These are phyloP conservation scores for Cytospora piceicola DNA, from an alignment of 2,329 filamentous ascomycete species.

Conservation along the genomic window DNA sequence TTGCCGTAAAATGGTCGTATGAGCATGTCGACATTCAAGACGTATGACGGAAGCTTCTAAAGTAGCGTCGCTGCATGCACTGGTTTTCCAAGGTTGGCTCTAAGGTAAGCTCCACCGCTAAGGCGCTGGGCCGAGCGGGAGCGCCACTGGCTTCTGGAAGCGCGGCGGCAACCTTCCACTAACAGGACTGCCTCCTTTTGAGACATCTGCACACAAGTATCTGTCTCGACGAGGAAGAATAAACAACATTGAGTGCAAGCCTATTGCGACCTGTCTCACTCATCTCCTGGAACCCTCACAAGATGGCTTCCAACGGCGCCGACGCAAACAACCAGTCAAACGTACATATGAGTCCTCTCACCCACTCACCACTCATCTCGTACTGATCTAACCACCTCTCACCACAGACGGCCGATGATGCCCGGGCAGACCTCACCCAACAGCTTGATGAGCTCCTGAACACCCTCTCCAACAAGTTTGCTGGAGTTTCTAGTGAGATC, in stretches of 20 bases:
- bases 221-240: background rate
- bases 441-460: slow-evolving; percentile 88
- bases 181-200: background rate
- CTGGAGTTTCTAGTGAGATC: slow-evolving; percentile 81
- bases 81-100: background rate
- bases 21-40: background rate
- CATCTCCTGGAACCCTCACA: background rate
- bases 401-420: slow-evolving; percentile 49
- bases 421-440: slow-evolving; percentile 68
- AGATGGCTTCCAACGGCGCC: slow-evolving; percentile 29
- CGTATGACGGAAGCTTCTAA: background rate
- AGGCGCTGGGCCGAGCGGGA: background rate
- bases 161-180: background rate
- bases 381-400: slow-evolving; percentile 1
- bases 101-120: background rate
- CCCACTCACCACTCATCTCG: background rate
- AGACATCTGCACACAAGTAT: background rate
- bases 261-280: background rate
- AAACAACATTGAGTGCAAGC: background rate
- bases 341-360: slow-evolving; percentile 17
- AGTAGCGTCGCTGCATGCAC: background rate
- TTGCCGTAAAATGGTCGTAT: background rate
- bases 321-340: slow-evolving; percentile 27
- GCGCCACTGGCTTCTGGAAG: slow-evolving; percentile 1
- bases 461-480: slow-evolving; percentile 83